Conservation (phyloP, 2,329 filamentous ascomycete species). For the Hymenoscyphus repandus region DNA sequence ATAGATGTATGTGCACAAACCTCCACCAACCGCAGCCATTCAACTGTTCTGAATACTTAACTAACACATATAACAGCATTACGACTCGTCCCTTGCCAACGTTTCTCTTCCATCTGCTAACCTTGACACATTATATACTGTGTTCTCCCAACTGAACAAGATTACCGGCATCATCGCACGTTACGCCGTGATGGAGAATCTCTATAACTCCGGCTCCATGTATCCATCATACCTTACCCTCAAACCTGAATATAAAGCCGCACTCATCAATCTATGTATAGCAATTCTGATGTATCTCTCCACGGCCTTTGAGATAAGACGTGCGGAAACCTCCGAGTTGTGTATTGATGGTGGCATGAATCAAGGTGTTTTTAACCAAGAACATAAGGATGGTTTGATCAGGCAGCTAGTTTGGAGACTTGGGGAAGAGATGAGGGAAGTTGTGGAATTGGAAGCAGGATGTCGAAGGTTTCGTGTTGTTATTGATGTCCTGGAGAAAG, state of each 20-base stretch:
- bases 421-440: not conserved
- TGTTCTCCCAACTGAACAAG: slow-evolving; percentile 8
- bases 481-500: slow-evolving; percentile 2
- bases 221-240: not conserved
- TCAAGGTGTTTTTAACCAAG: not conserved
- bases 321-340: not conserved
- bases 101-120: not conserved
- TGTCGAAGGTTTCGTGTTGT: slow-evolving; percentile 3
- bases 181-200: slow-evolving; percentile 22
- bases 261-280: not conserved
- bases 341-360: not conserved
- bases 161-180: slow-evolving; percentile 17
- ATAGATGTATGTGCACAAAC: not conserved
- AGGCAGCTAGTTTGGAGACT: not conserved
- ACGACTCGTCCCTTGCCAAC: not conserved
- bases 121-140: not conserved
- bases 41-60: not conserved
- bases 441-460: not conserved
- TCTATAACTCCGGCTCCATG: slow-evolving; percentile 4
- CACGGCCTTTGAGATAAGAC: not conserved
- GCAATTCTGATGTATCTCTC: not conserved
- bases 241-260: not conserved
- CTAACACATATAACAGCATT: not conserved
- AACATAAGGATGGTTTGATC: not conserved
- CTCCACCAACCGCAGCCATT: not conserved